Evolutionary conservation across 164 flowering plant species (phyloP).

Genomic region (Vitis labrusca): DNA sequence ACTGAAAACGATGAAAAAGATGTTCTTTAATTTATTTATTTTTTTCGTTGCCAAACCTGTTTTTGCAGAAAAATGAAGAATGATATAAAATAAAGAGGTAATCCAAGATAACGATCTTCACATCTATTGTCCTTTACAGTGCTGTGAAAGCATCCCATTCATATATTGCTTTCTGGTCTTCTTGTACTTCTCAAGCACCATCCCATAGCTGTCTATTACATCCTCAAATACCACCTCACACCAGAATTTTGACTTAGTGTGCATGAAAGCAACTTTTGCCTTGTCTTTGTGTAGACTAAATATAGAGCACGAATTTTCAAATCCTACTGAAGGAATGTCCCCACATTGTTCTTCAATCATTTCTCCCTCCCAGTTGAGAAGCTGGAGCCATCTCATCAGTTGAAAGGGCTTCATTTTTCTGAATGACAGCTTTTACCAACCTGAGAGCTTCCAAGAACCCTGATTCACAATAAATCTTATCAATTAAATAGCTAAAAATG

Average conservation of each 20-base stretch:
- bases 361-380: constrained; percentile 31
- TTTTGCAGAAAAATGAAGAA: too few relatives aligned
- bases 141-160: constrained; percentile 75
- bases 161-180: constrained; percentile 56
- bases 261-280: constrained; percentile 39
- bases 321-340: constrained; percentile 17
- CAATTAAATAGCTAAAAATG: constrained; percentile 40
- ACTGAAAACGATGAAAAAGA: too few relatives aligned
- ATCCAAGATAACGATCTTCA: too few relatives aligned
- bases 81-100: too few relatives aligned
- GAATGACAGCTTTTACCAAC: constrained; percentile 30
- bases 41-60: too few relatives aligned
- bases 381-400: constrained; percentile 50
- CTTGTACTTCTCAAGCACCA: constrained; percentile 53
- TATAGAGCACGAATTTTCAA: constrained; percentile 12
- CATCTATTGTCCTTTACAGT: constrained; percentile 5
- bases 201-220: constrained; percentile 28
- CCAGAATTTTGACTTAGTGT: constrained; percentile 51
- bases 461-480: constrained; percentile 28
- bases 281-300: constrained; percentile 21
- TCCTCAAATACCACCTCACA: constrained; percentile 38
- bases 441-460: constrained; percentile 37
- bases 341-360: constrained; percentile 8
- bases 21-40: too few relatives aligned
- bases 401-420: constrained; percentile 45